These are phyloP conservation scores for Talinum fruticosum DNA, from an alignment of 148 eudicot species.

Conservation along the genomic window DNA sequence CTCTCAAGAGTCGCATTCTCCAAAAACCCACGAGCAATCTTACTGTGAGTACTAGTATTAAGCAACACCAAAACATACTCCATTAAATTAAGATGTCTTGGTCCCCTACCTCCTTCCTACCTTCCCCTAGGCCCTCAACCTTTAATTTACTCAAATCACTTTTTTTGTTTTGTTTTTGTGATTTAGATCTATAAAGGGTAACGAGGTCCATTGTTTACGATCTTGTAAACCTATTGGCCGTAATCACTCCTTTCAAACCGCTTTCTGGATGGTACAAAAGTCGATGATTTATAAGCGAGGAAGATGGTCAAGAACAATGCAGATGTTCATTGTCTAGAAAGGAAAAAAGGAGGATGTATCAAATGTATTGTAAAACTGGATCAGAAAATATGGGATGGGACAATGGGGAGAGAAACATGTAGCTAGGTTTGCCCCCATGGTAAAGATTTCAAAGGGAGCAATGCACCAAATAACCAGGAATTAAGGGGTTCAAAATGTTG, in stretches of 20 bases:
- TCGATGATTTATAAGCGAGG: too few species aligned
- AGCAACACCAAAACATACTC: slow-evolving; percentile 29
- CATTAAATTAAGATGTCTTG: slow-evolving; percentile 38
- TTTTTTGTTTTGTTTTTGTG: too few species aligned
- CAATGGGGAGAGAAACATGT: slow-evolving; percentile 23
- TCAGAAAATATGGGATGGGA: neutral
- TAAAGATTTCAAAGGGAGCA: slow-evolving; percentile 15
- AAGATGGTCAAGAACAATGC: too few species aligned
- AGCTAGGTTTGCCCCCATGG: slow-evolving; percentile 19
- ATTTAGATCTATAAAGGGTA: too few species aligned
- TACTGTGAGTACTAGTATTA: neutral
- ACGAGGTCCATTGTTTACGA: too few species aligned
- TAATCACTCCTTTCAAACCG: too few species aligned
- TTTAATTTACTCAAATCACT: too few species aligned
- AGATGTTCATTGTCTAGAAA: too few species aligned
- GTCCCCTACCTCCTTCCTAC: slow-evolving; percentile 38
- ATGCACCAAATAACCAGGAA: slow-evolving; percentile 5
- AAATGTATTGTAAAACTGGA: neutral
- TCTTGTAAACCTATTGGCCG: too few species aligned
- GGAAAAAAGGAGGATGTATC: too few species aligned
- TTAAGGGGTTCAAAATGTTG: slow-evolving; percentile 2
- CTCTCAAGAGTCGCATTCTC: slow-evolving; percentile 74
- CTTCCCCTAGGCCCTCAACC: slow-evolving; percentile 35
- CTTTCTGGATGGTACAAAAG: too few species aligned
- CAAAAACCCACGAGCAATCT: slow-evolving; percentile 93